phyloP scores from a whole-genome alignment of 2,329 filamentous ascomycete species.

The Colletotrichum euphorbiae region DNA sequence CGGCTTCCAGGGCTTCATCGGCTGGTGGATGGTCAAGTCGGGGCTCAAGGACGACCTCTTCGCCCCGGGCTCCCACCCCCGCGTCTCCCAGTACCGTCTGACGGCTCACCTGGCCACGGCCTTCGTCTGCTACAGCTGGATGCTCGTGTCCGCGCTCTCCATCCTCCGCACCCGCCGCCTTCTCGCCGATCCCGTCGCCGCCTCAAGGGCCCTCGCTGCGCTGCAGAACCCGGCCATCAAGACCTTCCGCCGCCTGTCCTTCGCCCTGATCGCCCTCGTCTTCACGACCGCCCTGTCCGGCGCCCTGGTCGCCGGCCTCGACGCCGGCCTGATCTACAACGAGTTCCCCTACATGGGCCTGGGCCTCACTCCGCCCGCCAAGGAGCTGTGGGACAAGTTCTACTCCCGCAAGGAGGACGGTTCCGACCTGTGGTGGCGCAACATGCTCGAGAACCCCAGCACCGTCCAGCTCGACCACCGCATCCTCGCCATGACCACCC shows the following conservation, averaged over 20 bases:
- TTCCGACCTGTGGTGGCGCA: constrained; percentile 94
- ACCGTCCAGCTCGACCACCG: constrained; percentile 97
- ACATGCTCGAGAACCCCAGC: constrained; percentile 96
- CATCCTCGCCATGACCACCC: constrained; percentile 89
- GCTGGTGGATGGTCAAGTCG: constrained; percentile 99
- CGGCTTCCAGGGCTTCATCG: constrained; percentile 93
- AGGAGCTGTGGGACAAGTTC: constrained; percentile 86
- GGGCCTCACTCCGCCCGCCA: constrained; percentile 81
- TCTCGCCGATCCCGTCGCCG: constrained; percentile 73
- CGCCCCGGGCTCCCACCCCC: constrained; percentile 87
- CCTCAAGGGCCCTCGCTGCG: constrained; percentile 68
- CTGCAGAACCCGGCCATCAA: constrained; percentile 76
- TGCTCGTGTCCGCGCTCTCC: constrained; percentile 89
- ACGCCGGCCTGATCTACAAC: constrained; percentile 98
- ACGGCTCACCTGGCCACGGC: constrained; percentile 90
- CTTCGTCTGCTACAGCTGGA: constrained; percentile 92
- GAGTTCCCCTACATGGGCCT: constrained; percentile 97
- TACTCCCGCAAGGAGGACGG: constrained; percentile 84
- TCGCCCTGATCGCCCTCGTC: constrained; percentile 78
- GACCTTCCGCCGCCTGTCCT: constrained; percentile 78
- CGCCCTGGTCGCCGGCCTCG: constrained; percentile 91
- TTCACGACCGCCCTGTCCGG: constrained; percentile 95
- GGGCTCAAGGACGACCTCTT: constrained; percentile 97
- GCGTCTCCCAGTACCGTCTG: constrained; percentile 94
- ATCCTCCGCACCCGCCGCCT: constrained; percentile 84